Conservation (phyloP, 2,329 filamentous ascomycete species). For the Talaromyces rugulosus region DNA sequence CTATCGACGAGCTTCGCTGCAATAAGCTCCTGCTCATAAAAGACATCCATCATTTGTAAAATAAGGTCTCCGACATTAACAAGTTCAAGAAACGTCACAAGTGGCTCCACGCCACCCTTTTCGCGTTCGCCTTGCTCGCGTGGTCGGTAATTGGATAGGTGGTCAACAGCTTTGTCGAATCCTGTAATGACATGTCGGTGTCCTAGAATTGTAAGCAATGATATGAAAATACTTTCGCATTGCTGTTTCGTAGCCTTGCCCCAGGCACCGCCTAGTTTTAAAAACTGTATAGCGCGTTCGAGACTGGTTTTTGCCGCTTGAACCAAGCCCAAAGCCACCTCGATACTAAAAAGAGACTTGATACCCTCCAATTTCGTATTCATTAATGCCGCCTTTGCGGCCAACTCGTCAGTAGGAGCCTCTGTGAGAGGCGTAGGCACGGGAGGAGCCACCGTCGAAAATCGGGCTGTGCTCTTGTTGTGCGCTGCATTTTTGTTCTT, state of each 20-base stretch:
- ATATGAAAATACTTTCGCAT: constrained; percentile 84
- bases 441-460: constrained; percentile 33
- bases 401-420: constrained; percentile 83
- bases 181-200: constrained; percentile 84
- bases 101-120: constrained; percentile 73
- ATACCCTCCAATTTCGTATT: constrained; percentile 91
- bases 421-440: constrained; percentile 47
- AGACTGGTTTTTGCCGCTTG: constrained; percentile 84
- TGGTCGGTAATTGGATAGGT: constrained; percentile 87
- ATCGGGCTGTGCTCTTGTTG: constrained; percentile 33
- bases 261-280: constrained; percentile 71
- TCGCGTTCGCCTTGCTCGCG: constrained; percentile 64
- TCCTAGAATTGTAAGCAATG: constrained; percentile 77
- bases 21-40: constrained; percentile 92
- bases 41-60: constrained; percentile 98
- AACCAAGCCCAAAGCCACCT: constrained; percentile 84
- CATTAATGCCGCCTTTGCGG: constrained; percentile 97
- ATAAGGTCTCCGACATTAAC: constrained; percentile 98
- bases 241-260: constrained; percentile 82
- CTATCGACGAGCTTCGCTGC: constrained; percentile 77
- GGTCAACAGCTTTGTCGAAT: constrained; percentile 86
- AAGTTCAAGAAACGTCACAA: constrained; percentile 93
- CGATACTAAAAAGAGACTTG: constrained; percentile 90
- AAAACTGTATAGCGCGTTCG: constrained; percentile 79
- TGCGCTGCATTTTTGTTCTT: constrained; percentile 11